Evolutionary conservation across 2,329 filamentous ascomycete species (phyloP).

Genomic region (Helminthosporium solani): DNA sequence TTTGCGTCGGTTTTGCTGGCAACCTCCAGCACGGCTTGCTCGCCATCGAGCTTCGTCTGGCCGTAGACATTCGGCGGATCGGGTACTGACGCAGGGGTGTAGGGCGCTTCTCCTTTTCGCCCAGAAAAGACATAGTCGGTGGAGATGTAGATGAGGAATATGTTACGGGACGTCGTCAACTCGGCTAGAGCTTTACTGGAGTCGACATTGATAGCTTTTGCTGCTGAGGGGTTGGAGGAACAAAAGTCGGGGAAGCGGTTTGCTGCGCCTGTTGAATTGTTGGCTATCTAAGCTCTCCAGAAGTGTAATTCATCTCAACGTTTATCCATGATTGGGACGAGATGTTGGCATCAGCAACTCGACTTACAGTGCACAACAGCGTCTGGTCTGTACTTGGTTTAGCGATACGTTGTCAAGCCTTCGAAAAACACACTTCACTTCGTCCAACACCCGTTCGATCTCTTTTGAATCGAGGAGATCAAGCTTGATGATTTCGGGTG

Average conservation of each 20-base stretch:
- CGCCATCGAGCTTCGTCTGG: conserved; percentile 70
- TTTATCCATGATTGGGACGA: no score
- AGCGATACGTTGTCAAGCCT: background rate
- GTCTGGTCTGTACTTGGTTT: conserved; percentile 53
- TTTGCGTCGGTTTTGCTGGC: conserved; percentile 37
- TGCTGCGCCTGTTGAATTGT: conserved; percentile 65
- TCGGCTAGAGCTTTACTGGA: conserved; percentile 67
- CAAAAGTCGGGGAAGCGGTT: conserved; percentile 88
- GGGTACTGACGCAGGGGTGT: conserved; percentile 64
- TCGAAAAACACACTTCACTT: conserved; percentile 50
- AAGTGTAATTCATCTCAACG: background rate
- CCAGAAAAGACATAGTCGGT: conserved; percentile 82
- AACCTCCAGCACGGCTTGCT: conserved; percentile 67
- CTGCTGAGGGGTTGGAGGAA: conserved; percentile 73
- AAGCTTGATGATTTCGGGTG: conserved; percentile 61
- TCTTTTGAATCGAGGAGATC: conserved; percentile 51
- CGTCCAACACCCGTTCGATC: conserved; percentile 50
- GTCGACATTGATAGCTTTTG: conserved; percentile 71
- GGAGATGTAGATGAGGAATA: conserved; percentile 74
- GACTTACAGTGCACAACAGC: conserved; percentile 78
- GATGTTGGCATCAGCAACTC: no score
- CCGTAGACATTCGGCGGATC: conserved; percentile 78
- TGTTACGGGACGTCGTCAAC: conserved; percentile 62
- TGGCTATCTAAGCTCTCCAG: background rate
- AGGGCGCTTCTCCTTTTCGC: conserved; percentile 76